Evolutionary conservation across 163 green algal genomes (phyloP).

Genomic region (Prototheca stagnorum): DNA sequence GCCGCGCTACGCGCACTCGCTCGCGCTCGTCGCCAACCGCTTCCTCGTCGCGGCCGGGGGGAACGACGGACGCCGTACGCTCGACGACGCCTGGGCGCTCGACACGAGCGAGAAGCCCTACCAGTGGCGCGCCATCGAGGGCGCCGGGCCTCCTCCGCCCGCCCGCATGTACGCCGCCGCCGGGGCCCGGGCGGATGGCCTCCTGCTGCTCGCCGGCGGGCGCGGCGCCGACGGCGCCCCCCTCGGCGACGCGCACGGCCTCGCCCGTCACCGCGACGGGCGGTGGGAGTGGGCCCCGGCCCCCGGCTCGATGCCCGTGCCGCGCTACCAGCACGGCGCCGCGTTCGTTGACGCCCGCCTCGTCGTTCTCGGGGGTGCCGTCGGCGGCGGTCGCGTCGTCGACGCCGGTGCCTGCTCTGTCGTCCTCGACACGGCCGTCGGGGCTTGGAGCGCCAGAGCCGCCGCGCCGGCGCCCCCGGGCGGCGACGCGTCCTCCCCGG

Average conservation of each 20-base stretch:
- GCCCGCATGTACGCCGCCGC: conserved; percentile 95
- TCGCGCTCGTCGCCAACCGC: conserved; percentile 88
- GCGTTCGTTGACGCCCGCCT: conserved; percentile 81
- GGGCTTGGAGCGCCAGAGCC: conserved; percentile 50
- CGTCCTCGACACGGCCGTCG: conserved; percentile 79
- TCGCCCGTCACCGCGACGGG: conserved; percentile 88
- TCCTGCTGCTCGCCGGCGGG: conserved; percentile 90
- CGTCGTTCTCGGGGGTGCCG: conserved; percentile 86
- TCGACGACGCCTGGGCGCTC: conserved; percentile 86
- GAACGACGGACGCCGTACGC: conserved; percentile 85
- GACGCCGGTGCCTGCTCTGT: conserved; percentile 60
- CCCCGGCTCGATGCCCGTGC: conserved; percentile 75
- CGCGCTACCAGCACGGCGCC: conserved; percentile 84
- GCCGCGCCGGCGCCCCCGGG: conserved; percentile 1
- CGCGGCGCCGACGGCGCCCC: conserved; percentile 64
- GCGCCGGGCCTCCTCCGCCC: conserved; percentile 56
- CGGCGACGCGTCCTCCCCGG: too few relatives aligned
- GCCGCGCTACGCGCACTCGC: conserved; percentile 89
- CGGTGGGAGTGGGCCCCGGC: conserved; percentile 97
- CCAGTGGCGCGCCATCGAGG: conserved; percentile 79
- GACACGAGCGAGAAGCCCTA: conserved; percentile 98
- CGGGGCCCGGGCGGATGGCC: conserved; percentile 69
- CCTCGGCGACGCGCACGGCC: conserved; percentile 80
- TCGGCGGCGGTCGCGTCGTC: conserved; percentile 89
- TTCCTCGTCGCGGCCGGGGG: conserved; percentile 93